Percentiles rank a stretch among this genome's conserved stretches.
Evolutionary conservation across 805 yeast species (phyloP).

Genomic region (Teunomyces cretensis): DNA sequence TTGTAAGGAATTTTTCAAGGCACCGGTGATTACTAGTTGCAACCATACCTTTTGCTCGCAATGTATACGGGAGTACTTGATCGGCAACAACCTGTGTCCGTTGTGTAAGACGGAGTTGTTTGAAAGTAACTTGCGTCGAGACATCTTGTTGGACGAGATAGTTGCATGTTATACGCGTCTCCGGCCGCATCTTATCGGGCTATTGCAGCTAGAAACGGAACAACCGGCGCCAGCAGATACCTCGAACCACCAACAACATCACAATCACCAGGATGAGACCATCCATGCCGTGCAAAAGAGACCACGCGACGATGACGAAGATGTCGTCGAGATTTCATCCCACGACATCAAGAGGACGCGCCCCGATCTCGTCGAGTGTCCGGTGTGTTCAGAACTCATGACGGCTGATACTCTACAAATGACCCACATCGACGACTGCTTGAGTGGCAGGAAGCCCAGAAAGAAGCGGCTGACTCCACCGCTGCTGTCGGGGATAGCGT

Average conservation of each 20-base stretch:
- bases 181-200: slow-evolving; percentile 39
- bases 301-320: slow-evolving; percentile 4
- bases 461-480: slow-evolving; percentile 12
- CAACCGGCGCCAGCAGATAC: too few species aligned
- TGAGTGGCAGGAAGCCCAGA: slow-evolving; percentile 28
- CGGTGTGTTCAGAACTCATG: slow-evolving; percentile 60
- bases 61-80: slow-evolving; percentile 73
- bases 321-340: slow-evolving; percentile 17
- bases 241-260: too few species aligned
- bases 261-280: too few species aligned
- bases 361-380: slow-evolving; percentile 54
- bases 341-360: slow-evolving; percentile 3
- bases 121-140: slow-evolving; percentile 68
- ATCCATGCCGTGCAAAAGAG: background rate
- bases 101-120: slow-evolving; percentile 69
- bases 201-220: slow-evolving; percentile 15
- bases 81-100: slow-evolving; percentile 68
- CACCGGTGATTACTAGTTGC: slow-evolving; percentile 84
- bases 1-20: slow-evolving; percentile 76
- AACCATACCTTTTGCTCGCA: slow-evolving; percentile 87
- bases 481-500: slow-evolving; percentile 22
- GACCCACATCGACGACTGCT: slow-evolving; percentile 62
- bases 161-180: slow-evolving; percentile 49
- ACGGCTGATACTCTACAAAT: slow-evolving; percentile 55
- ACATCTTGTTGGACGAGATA: slow-evolving; percentile 69